phyloP scores from a whole-genome alignment of 495 filamentous ascomycete genomes.

The Penicillium mononematosum region DNA sequence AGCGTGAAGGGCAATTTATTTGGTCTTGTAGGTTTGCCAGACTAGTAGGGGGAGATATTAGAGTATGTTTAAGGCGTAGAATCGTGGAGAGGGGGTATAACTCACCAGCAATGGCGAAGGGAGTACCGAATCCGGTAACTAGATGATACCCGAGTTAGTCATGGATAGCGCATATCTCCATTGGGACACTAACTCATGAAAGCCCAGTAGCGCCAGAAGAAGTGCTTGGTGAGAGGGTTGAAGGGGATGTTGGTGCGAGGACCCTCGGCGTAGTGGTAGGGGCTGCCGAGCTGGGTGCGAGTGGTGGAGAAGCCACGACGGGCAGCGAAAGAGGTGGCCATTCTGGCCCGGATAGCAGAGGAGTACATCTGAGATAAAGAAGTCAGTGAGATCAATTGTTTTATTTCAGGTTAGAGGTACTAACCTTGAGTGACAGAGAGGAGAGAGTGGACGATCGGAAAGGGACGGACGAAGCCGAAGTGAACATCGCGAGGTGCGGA shows the following conservation, averaged over 20 bases:
- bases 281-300: conserved; percentile 78
- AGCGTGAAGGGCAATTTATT: conserved; percentile 30
- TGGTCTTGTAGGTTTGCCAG: conserved; percentile 82
- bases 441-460: conserved; percentile 35
- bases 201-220: conserved; percentile 76
- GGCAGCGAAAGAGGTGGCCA: conserved; percentile 61
- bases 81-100: conserved; percentile 18
- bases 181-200: conserved; percentile 62
- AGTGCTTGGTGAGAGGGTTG: conserved; percentile 86
- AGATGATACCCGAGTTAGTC: conserved; percentile 34
- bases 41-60: conserved; percentile 52
- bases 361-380: conserved; percentile 71
- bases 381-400: conserved; percentile 3
- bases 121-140: conserved; percentile 74
- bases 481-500: conserved; percentile 31
- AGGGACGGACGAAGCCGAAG: conserved; percentile 29
- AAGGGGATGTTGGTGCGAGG: conserved; percentile 93
- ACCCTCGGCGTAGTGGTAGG: conserved; percentile 98
- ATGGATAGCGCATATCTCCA: conserved; percentile 12
- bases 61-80: conserved; percentile 3
- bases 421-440: conserved; percentile 36
- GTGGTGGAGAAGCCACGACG: conserved; percentile 94
- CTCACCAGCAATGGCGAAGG: conserved; percentile 83
- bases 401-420: conserved; percentile 15
- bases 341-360: conserved; percentile 68